Percentiles rank a stretch among this genome's conserved stretches.
phyloP scores from a whole-genome alignment of 1,139 yeast species.

The Casaregolazyma lundiana region DNA sequence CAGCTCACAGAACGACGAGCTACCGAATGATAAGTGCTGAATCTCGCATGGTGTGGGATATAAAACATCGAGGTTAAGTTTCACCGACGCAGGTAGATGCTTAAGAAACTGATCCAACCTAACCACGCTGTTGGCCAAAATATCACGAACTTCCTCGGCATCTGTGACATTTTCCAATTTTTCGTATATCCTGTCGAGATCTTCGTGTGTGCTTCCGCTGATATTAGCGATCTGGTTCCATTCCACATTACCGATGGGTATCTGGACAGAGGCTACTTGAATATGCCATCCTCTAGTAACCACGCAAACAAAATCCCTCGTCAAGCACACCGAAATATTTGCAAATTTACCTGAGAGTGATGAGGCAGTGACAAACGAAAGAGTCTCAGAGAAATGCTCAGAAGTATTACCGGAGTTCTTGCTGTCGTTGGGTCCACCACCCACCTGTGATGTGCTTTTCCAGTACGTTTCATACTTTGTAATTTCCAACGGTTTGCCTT shows the following conservation, averaged over 20 bases:
- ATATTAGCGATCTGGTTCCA: slow-evolving; percentile 39
- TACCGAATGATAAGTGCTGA: slow-evolving; percentile 30
- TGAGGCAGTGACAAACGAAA: slow-evolving; percentile 86
- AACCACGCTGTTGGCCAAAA: slow-evolving; percentile 43
- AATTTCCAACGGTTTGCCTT: slow-evolving; percentile 80
- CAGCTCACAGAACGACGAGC: slow-evolving; percentile 43
- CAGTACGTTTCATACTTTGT: slow-evolving; percentile 94
- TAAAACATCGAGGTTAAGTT: slow-evolving; percentile 71
- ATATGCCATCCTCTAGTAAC: slow-evolving; percentile 68
- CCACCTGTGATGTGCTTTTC: slow-evolving; percentile 69
- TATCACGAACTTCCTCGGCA: slow-evolving; percentile 26
- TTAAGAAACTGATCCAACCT: slow-evolving; percentile 60
- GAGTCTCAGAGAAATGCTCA: slow-evolving; percentile 34
- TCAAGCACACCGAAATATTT: slow-evolving; percentile 62
- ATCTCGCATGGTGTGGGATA: slow-evolving; percentile 76
- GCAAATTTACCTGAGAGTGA: slow-evolving; percentile 80
- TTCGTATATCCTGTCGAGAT: slow-evolving; percentile 15
- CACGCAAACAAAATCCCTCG: slow-evolving; percentile 82
- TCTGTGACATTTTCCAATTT: slow-evolving; percentile 34
- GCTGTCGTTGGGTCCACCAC: slow-evolving; percentile 13
- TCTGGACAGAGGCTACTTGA: slow-evolving; percentile 47
- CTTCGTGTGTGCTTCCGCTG: slow-evolving; percentile 10
- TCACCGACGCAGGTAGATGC: slow-evolving; percentile 52
- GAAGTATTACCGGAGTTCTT: slow-evolving; percentile 17
- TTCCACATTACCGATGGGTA: slow-evolving; percentile 45